Base-by-base conservation (phyloP, 306 rosid genomes). In the Gastrolobium bilobum region DNA sequence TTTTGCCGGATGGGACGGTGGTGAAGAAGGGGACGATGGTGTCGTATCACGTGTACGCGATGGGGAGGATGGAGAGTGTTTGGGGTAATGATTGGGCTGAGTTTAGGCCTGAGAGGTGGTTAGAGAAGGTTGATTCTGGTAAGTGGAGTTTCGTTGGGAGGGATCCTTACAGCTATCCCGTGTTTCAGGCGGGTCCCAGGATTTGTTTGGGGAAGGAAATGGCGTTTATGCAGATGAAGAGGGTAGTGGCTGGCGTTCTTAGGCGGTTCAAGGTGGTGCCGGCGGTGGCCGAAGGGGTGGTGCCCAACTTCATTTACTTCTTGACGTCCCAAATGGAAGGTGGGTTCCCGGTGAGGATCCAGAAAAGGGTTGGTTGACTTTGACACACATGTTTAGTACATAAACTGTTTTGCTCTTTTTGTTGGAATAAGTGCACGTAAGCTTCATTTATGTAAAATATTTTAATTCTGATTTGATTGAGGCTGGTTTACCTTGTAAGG, bases 161-260 rank as follows among this genome's bases (percentile, higher is more conserved):
- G 44, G 97, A 94, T 58, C 6, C 84, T 0, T 94, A 20, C 26
- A 20, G 26, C 26, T 20, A 90, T 40, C 92, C 92, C 0, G 97
- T 94, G 39, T 94, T 94, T 77, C 96, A 94, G 44, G 97, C 93
- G 0, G 97, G 98, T 15, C 98, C 98, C 0, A 84, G 97, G 80
- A 82, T 90, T 10, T 94, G 97, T 66, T 66, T 92, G 81, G 94
- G 97, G 34, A 92, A 88, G 62, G 98, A 92, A 48, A 94, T 94
- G 98, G 98, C 97, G 3, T 94, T 91, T 67, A 8, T 94, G 86
- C 97, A 94, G 57, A 94, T 94, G 97, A 88, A 91, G 79, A 87
- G 88, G 50, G 77, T 94, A 39, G 91, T 86, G 42, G 85, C 87
- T 1, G 93, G 84, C 0, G 75, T 93, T 61, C 20, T 93, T 2